Conservation (phyloP, 169 alveolate genomes). For the Ichthyophthirius multifiliis region DNA sequence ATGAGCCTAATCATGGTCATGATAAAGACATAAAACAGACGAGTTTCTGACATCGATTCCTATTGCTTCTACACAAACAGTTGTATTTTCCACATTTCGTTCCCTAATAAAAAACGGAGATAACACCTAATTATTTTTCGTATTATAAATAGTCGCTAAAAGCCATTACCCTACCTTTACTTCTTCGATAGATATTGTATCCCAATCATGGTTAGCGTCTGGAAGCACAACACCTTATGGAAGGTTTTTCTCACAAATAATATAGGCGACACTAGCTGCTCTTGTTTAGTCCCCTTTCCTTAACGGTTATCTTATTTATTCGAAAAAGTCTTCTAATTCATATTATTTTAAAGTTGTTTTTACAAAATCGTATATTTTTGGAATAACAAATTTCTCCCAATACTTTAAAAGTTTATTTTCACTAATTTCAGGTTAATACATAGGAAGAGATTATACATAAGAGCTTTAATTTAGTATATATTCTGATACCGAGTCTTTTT, state of each 20-base stretch:
- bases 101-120: not conserved
- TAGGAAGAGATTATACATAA: slow-evolving; percentile 52
- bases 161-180: slow-evolving; percentile 61
- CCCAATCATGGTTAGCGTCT: slow-evolving; percentile 76
- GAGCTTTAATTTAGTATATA: slow-evolving; percentile 48
- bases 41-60: slow-evolving; percentile 63
- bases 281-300: slow-evolving; percentile 56
- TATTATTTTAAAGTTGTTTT: slow-evolving; percentile 53
- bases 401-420: slow-evolving; percentile 58
- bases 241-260: slow-evolving; percentile 66
- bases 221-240: slow-evolving; percentile 73
- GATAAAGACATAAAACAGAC: slow-evolving; percentile 47
- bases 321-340: slow-evolving; percentile 75
- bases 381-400: slow-evolving; percentile 77
- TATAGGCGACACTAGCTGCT: slow-evolving; percentile 66
- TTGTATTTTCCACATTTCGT: slow-evolving; percentile 3
- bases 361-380: slow-evolving; percentile 74
- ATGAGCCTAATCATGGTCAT: slow-evolving; percentile 54
- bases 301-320: slow-evolving; percentile 60
- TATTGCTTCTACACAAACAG: slow-evolving; percentile 47
- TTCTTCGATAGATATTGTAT: slow-evolving; percentile 67
- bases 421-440: slow-evolving; percentile 35
- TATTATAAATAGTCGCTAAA: slow-evolving; percentile 40
- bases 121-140: not conserved
- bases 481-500: slow-evolving; percentile 3